phyloP scores from a whole-genome alignment of 1,284 basidiomycete genomes.

The Marasmius tenuissimus region DNA sequence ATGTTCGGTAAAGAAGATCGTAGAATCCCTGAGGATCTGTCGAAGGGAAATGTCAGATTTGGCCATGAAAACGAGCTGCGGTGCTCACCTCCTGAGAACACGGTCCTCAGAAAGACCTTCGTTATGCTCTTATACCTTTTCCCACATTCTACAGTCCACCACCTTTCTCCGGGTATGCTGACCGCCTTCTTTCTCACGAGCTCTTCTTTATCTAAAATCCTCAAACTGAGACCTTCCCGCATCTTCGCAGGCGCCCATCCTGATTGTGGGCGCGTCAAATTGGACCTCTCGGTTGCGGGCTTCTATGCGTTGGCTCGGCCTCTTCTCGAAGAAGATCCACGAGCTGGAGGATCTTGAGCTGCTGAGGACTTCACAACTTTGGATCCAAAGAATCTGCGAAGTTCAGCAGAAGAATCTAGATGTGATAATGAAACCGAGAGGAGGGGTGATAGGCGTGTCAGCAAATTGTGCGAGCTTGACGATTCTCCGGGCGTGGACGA shows the following conservation, averaged over 20 bases:
- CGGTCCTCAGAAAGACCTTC: constrained; percentile 76
- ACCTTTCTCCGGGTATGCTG: constrained; percentile 58
- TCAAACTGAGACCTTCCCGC: constrained; percentile 70
- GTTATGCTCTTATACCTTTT: constrained; percentile 81
- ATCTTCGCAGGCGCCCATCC: constrained; percentile 64
- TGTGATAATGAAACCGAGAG: constrained; percentile 76
- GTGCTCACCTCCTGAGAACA: constrained; percentile 73
- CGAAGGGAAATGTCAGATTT: background rate
- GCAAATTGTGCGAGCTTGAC: constrained; percentile 13
- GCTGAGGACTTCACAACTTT: constrained; percentile 72
- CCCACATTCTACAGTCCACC: constrained; percentile 88
- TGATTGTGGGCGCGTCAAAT: constrained; percentile 61
- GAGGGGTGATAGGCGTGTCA: constrained; percentile 44
- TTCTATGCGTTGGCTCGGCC: constrained; percentile 9
- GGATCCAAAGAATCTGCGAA: constrained; percentile 90
- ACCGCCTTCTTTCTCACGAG: constrained; percentile 40
- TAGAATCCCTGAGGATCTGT: constrained; percentile 71
- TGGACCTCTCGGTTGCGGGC: constrained; percentile 46
- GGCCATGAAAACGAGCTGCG: background rate
- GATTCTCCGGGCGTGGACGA: constrained; percentile 21
- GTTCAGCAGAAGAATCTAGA: constrained; percentile 85
- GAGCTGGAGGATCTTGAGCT: constrained; percentile 24
- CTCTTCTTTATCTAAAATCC: constrained; percentile 59
- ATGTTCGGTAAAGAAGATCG: constrained; percentile 54
- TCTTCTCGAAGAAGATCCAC: constrained; percentile 18